Evolutionary conservation across 1,139 yeast species (phyloP), one percentile per base, ranked within the genome.

Genomic region (Waltiozyma sp.): DNA sequence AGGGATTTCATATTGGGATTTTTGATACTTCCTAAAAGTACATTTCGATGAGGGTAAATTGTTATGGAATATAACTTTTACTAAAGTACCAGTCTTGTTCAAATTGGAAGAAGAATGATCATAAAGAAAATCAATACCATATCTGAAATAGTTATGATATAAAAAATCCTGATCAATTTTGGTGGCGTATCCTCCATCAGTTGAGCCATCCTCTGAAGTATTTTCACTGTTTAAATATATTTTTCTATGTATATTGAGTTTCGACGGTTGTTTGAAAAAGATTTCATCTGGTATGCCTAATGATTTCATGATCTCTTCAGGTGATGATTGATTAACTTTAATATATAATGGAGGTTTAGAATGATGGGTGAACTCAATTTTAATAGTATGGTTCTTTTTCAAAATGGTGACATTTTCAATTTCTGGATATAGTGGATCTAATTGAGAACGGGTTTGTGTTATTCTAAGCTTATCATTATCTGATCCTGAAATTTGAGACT

Each of bases 281-380:
- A 63, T 66, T 43, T 72, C 80, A 43, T 74, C 75, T 0, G 84
- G 83, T 1, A 80, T 77, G 0, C 83, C 83, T 24, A 77, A 57
- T 1, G 63, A 52, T 33, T 63, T 59, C 6, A 75, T 49, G 1
- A 75, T 61, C 37, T 72, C 72, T 48, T 73, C 78, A 56, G 75
- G 77, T 1, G 16, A 10, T 10, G 34, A 31, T 15, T 31, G 15
- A n/a, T 31, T 31, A 18, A 31, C 5, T n/a, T 31, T 31, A 10
- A 11, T 26, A 7, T 13, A 7, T 26, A n/a, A 18, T 6, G 34
- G 14, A 31, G 14, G 34, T 5, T 15, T 31, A 3, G 18, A n/a
- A 31, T n/a, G 18, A n/a, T n/a, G 11, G 16, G 34, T 14, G 34
- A 5, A n/a, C 14, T 31, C 18, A 31, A 31, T n/a, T 6, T 10